These are phyloP conservation scores for Phyllostachys edulis DNA, from an alignment of 176 grass and related monocot species.

Conservation along the genomic window DNA sequence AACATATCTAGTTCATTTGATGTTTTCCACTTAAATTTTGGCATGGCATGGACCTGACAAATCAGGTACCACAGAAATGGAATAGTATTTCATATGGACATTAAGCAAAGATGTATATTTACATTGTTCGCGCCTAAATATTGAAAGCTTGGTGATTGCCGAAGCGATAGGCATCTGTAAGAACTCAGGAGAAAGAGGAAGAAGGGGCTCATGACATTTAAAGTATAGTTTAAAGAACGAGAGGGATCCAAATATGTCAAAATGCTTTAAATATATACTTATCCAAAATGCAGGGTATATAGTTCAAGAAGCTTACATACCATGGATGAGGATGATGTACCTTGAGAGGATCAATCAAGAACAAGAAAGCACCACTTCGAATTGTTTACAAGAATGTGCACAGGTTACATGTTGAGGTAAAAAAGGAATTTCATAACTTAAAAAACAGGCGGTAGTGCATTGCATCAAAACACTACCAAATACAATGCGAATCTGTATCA, in stretches of 20 bases:
- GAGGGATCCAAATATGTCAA: too few species aligned
- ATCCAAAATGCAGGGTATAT: too few species aligned
- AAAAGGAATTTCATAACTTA: neutral
- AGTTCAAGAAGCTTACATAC: too few species aligned
- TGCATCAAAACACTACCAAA: neutral
- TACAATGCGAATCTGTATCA: neutral
- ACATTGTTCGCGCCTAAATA: neutral
- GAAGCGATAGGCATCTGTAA: constrained; percentile 76
- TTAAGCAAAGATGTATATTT: neutral
- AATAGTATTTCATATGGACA: too few species aligned
- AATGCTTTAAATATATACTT: too few species aligned
- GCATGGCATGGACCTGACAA: neutral
- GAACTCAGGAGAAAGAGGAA: constrained; percentile 46
- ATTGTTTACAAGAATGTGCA: constrained; percentile 1
- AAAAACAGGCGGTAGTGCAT: neutral
- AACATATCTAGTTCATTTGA: neutral
- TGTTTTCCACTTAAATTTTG: neutral
- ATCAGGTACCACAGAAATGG: neutral
- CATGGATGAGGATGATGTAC: too few species aligned
- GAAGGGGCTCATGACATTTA: too few species aligned
- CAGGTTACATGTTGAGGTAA: neutral
- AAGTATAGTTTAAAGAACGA: too few species aligned
- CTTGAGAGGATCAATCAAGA: too few species aligned
- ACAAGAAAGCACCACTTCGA: neutral
- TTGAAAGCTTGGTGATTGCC: constrained; percentile 83